Evolutionary conservation across 768 basidiomycete genomes (phyloP), one percentile per base, ranked within the genome.

Genomic region (Amanita rubescens): DNA sequence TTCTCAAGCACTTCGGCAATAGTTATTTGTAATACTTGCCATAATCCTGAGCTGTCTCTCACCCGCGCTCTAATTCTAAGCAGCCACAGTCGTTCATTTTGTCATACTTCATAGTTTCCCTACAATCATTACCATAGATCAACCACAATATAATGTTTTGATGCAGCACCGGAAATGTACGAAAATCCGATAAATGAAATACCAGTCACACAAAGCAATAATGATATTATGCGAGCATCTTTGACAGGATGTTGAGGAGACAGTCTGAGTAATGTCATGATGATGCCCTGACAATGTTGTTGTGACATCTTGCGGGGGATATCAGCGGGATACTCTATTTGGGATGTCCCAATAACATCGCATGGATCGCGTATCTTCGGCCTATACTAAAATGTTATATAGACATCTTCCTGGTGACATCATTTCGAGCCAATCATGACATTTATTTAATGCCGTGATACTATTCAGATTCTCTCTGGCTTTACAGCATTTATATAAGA

Each of bases 401-500:
- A 27, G 19, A 46, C 25, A 33, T 46, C 45, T 46, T 20, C 45
- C 45, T 46, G 45, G 14, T 12, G 14, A 46, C 25, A 46, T 46
- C 15, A 25, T 46, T 46, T 46, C 15, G 25, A 32, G 25, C 45
- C 25, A 46, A 5, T 20, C 25, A 5, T 46, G 15, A 46, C 19
- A 27, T 46, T 46, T 46, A 46, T 46, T 46, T 30, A 46, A 46
- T 46, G 45, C 25, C n/a, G 12, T 30, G 25, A 46, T 12, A n/a
- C 45, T 46, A 46, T 46, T 32, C 45, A 46, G 12, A 46, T 19
- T 32, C 25, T 30, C 12, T 14, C 45, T 27, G 25, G 45, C 25
- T 27, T 46, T 46, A 30, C 45, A 46, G 45, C 27, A 46, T 46
- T 46, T 46, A 12, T 46, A 46, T 46, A 46, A 46, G 45, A 46